Conservation (phyloP, 1,139 yeast genomes). For the Diutina catenulata region DNA sequence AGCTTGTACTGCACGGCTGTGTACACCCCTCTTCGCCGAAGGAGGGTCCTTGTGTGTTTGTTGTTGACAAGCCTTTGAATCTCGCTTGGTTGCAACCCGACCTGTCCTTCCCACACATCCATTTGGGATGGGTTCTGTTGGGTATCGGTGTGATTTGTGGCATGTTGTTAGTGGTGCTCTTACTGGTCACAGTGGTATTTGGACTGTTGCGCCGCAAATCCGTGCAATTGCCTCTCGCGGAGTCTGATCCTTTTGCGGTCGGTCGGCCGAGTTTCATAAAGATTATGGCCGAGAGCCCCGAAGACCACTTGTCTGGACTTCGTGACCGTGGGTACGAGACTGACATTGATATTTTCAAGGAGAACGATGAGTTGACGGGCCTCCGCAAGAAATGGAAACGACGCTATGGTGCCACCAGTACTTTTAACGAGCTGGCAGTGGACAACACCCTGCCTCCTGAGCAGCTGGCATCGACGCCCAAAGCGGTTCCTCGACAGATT, state of each 20-base stretch:
- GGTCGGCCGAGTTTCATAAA: not conserved
- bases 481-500: too few species aligned
- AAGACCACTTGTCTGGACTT: too few species aligned
- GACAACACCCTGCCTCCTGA: too few species aligned
- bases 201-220: not conserved
- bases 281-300: not conserved
- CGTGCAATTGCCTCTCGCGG: too few species aligned
- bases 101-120: conserved; percentile 39
- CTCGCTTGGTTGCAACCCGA: conserved; percentile 42
- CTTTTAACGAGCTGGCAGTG: too few species aligned
- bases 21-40: conserved; percentile 23
- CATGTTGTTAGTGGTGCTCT: conserved; percentile 16
- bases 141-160: conserved; percentile 59
- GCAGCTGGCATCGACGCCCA: too few species aligned
- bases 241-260: not conserved
- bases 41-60: conserved; percentile 46
- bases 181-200: not conserved
- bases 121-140: conserved; percentile 53
- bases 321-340: conserved; percentile 5
- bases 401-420: too few species aligned
- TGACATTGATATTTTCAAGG: conserved; percentile 1
- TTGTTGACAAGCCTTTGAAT: conserved; percentile 54
- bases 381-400: too few species aligned
- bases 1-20: conserved; percentile 61
- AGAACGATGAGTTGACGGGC: too few species aligned